phyloP scores from a whole-genome alignment of 306 rosid genomes.

The Vigna radiata region DNA sequence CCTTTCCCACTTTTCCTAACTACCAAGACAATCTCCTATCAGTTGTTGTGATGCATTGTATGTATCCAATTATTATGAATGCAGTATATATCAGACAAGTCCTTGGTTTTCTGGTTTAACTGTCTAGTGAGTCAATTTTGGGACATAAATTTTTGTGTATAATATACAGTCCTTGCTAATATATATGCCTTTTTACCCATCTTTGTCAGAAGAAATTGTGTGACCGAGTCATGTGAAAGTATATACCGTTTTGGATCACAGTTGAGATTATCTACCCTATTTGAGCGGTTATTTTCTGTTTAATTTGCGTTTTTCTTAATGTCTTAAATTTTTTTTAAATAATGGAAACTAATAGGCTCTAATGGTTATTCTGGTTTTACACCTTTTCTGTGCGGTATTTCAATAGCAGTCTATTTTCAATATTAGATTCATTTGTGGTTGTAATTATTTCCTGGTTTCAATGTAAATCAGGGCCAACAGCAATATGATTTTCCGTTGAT shows the following conservation, averaged over 20 bases:
- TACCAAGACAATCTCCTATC: too few relatives aligned
- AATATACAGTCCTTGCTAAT: not conserved
- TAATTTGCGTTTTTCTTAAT: slow-evolving; percentile 34
- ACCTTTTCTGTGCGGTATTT: slow-evolving; percentile 46
- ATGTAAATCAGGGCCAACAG: slow-evolving; percentile 66
- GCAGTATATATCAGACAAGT: not conserved
- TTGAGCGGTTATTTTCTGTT: slow-evolving; percentile 43
- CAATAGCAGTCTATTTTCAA: slow-evolving; percentile 47
- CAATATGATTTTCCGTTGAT: slow-evolving; percentile 71
- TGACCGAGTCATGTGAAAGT: not conserved
- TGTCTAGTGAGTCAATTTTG: not conserved
- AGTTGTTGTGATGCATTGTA: not conserved
- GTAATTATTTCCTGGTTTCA: slow-evolving; percentile 60
- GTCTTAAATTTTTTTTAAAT: not conserved
- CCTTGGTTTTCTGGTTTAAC: slow-evolving; percentile 2
- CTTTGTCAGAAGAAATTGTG: slow-evolving; percentile 3
- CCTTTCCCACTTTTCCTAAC: too few relatives aligned
- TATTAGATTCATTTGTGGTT: slow-evolving; percentile 45
- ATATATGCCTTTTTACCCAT: not conserved
- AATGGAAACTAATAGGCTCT: not conserved
- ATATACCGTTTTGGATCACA: not conserved
- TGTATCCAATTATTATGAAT: not conserved
- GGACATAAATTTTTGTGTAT: not conserved
- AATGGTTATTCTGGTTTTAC: not conserved
- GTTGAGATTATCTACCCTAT: slow-evolving; percentile 16